Conservation (phyloP, 1,284 basidiomycete species). For the Ceratobasidium sp. region DNA sequence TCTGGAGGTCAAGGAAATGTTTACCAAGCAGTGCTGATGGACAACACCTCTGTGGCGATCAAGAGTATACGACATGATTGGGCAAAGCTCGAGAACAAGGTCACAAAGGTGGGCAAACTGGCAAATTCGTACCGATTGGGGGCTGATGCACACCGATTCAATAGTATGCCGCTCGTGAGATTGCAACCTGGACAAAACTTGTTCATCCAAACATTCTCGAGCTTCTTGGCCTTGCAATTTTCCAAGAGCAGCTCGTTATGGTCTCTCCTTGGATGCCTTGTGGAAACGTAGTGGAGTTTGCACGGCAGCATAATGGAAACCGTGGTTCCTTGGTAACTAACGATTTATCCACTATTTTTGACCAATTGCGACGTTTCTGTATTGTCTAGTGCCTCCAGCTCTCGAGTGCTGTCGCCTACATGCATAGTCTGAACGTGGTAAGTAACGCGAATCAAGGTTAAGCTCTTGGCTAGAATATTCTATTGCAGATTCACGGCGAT, state of each 20-base stretch:
- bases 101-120: not conserved
- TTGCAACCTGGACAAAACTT: conserved; percentile 8
- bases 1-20: conserved; percentile 1
- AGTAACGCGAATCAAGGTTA: not conserved
- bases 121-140: not conserved
- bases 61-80: not conserved
- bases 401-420: not conserved
- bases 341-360: too few species aligned
- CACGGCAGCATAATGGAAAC: not conserved
- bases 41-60: not conserved
- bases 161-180: conserved; percentile 9
- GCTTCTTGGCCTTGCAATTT: conserved; percentile 2
- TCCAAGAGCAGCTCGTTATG: not conserved
- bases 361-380: too few species aligned
- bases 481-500: conserved; percentile 12
- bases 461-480: not conserved
- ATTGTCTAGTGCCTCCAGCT: conserved; percentile 11
- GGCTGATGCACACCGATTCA: not conserved
- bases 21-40: not conserved
- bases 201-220: conserved; percentile 4
- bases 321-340: not conserved
- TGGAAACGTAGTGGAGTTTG: not conserved
- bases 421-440: conserved; percentile 15
- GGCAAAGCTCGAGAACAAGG: not conserved
- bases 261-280: not conserved